Percentiles rank a stretch among this genome's conserved stretches.
phyloP scores from a whole-genome alignment of 2,329 filamentous ascomycete genomes.

The Colletotrichum musicola region DNA sequence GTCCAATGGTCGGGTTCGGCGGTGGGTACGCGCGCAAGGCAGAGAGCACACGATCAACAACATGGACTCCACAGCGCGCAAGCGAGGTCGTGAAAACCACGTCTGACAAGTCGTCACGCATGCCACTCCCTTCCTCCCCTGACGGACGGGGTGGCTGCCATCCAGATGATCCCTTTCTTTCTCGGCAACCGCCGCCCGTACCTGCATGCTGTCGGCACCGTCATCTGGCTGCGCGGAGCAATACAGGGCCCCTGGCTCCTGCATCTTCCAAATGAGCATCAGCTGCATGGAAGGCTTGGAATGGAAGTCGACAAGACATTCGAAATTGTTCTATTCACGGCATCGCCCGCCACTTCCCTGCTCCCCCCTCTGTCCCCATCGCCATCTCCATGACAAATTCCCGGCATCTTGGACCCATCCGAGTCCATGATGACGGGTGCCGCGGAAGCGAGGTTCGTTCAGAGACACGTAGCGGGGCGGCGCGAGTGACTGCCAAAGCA shows the following conservation, averaged over 20 bases:
- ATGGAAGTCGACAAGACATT: slow-evolving; percentile 4
- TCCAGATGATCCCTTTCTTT: slow-evolving; percentile 8
- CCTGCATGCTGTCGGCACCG: slow-evolving; percentile 15
- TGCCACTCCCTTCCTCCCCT: slow-evolving; percentile 11
- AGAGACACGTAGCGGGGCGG: background rate
- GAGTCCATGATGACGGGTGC: slow-evolving; percentile 3
- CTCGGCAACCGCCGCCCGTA: slow-evolving; percentile 25
- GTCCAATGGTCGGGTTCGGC: slow-evolving; percentile 7
- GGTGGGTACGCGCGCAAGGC: slow-evolving; percentile 14
- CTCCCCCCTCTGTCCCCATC: background rate
- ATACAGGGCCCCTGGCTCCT: slow-evolving; percentile 11
- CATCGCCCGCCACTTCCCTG: background rate
- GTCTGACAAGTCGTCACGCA: slow-evolving; percentile 19
- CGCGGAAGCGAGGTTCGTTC: background rate
- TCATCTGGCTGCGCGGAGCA: background rate
- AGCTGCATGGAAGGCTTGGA: slow-evolving; percentile 34
- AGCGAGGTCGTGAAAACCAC: background rate
- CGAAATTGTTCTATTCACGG: slow-evolving; percentile 8
- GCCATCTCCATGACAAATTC: slow-evolving; percentile 21
- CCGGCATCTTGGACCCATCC: slow-evolving; percentile 5
- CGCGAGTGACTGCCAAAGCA: background rate
- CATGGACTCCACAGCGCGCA: slow-evolving; percentile 8
- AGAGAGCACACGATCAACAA: slow-evolving; percentile 26
- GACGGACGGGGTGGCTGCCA: slow-evolving; percentile 9
- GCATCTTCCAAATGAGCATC: slow-evolving; percentile 16